Percentiles rank a stretch among this genome's conserved stretches.
phyloP scores from a whole-genome alignment of 2,329 filamentous ascomycete species.

The Arthrobotrys iridis region DNA sequence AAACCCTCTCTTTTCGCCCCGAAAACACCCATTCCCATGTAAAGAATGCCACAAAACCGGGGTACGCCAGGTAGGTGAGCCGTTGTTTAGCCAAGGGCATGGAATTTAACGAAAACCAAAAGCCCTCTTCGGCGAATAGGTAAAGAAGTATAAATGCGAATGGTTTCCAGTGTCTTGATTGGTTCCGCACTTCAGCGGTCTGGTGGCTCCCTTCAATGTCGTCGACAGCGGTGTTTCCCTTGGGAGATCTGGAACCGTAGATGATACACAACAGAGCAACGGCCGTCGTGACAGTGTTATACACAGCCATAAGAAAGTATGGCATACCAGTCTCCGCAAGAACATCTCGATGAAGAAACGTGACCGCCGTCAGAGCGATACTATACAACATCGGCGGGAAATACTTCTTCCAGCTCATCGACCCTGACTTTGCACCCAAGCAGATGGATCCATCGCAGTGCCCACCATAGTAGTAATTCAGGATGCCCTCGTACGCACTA shows the following conservation, averaged over 20 bases:
- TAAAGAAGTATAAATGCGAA: slow-evolving; percentile 41
- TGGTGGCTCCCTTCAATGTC: neutral
- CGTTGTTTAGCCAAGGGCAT: neutral
- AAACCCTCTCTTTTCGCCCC: neutral
- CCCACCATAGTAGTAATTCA: slow-evolving; percentile 2
- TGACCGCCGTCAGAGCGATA: neutral
- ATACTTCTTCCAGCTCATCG: neutral
- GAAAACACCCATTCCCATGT: slow-evolving; percentile 39
- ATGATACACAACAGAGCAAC: neutral
- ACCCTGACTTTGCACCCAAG: neutral
- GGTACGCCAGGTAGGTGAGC: slow-evolving; percentile 13
- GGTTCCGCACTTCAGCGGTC: neutral
- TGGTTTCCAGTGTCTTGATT: slow-evolving; percentile 22
- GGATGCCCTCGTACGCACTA: neutral
- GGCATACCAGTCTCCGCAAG: neutral
- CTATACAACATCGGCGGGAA: slow-evolving; percentile 5
- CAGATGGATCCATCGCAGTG: neutral
- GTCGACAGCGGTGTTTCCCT: neutral
- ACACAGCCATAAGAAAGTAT: slow-evolving; percentile 34
- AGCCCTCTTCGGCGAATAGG: slow-evolving; percentile 32
- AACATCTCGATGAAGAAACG: neutral
- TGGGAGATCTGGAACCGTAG: neutral
- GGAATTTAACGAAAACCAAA: slow-evolving; percentile 9
- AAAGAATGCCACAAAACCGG: slow-evolving; percentile 12
- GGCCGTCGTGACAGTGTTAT: slow-evolving; percentile 5